Base-by-base conservation (phyloP, 2,329 filamentous ascomycete species). In the Penicillium sp. region DNA sequence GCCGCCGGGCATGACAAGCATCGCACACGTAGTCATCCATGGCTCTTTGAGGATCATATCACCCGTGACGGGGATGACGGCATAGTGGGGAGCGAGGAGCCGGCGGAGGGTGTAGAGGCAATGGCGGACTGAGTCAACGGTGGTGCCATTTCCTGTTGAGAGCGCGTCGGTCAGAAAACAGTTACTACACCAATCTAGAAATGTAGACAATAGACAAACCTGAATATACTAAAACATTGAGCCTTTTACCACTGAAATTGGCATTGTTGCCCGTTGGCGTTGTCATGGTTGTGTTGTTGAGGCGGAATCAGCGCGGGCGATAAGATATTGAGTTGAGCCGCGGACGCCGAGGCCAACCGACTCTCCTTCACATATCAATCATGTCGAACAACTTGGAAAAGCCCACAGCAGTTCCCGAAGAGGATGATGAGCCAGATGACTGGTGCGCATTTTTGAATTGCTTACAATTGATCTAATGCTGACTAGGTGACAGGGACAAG, bases 161-260 rank as follows among this genome's bases (percentile, higher is more conserved):
- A 55, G 58, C 50, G 56, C 38, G 59, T 62, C 58, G 47, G 63
- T 72, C 64, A 70, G 66, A 64, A 67, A 64, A 42, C 40, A 55
- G 50, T 56, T 64, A 24, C 63, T 60, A 55, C 61, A 60, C 51
- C 62, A 62, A 45, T 63, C 64, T 42, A 50, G 53, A 55, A 64
- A 56, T 45, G 56, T 62, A 48, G 66, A 65, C 72, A 46, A 57
- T 62, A 48, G 66, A 65, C 72, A 68, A 79, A 92, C 90, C 92
- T 64, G 91, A 89, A 69, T 97, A 97, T 48, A 99, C 90, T 61
- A 97, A 83, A 53, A 99, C 88, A 71, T 99, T 97, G 77, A 97
- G 82, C 69, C 85, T 88, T 68, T 84, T 85, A 27, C 81, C 76
- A 8, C 84, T 78, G 86, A 93, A 59, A 62, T 71, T 72, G 65